These are phyloP conservation scores for Spergularia marina DNA, from an alignment of 148 eudicot species.

Conservation along the genomic window DNA sequence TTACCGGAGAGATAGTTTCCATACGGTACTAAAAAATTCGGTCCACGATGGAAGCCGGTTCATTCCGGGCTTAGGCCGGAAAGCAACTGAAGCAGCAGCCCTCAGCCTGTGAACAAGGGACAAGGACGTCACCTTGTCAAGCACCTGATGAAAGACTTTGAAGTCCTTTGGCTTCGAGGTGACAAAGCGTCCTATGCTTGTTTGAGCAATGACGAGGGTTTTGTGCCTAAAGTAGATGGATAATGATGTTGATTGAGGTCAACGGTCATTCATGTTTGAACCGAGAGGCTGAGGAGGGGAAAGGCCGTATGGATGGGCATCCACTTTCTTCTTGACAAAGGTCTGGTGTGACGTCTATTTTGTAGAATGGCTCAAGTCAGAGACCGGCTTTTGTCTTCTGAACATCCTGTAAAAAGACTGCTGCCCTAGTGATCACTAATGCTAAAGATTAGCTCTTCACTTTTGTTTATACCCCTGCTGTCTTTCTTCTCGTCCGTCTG, in stretches of 20 bases:
- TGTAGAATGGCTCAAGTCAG: slow-evolving; percentile 15
- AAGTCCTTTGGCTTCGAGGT: not conserved
- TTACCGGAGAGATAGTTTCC: slow-evolving; percentile 35
- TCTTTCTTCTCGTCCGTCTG: not conserved
- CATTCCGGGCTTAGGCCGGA: slow-evolving; percentile 19
- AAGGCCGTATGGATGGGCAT: not conserved
- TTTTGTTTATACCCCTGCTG: not conserved
- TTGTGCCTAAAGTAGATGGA: slow-evolving; percentile 6
- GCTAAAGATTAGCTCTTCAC: not conserved
- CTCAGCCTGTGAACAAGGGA: slow-evolving; percentile 17
- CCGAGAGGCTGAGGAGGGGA: not conserved
- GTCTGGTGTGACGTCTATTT: not conserved
- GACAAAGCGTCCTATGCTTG: not conserved
- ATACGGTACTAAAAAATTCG: not conserved
- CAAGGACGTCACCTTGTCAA: not conserved
- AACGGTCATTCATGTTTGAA: not conserved
- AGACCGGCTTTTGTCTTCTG: slow-evolving; percentile 7
- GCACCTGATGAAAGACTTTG: not conserved
- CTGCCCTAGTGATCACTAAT: not conserved
- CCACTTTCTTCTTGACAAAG: not conserved
- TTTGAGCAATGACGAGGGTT: not conserved
- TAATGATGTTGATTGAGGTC: slow-evolving; percentile 20
- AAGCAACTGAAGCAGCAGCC: slow-evolving; percentile 19
- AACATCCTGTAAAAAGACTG: slow-evolving; percentile 22
- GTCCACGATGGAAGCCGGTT: slow-evolving; percentile 4